Base-by-base conservation (phyloP, 1,284 basidiomycete species). In the Puccinia triticina region DNA sequence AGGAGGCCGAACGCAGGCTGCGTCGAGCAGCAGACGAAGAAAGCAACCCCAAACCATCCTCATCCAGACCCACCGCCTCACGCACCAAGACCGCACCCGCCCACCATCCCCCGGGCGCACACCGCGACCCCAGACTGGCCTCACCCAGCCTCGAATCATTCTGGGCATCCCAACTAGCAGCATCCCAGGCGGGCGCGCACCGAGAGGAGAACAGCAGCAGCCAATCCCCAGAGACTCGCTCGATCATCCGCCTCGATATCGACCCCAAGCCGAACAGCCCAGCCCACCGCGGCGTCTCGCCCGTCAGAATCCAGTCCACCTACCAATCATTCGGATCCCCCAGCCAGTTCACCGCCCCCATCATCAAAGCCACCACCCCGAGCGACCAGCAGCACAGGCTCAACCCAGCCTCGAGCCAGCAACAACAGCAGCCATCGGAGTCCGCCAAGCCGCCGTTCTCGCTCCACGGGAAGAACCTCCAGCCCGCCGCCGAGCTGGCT, bases 1-100 rank as follows among this genome's bases (percentile, higher is more conserved):
- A 82, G 23, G 53, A 83, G 84, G 11, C 32, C 82, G 67, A 67
- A 48, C 69, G 66, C 4, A 57, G 67, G 29, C 55, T 66, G 55
- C 83, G 83, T 76, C 80, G 82, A 37, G 72, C 77, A 0, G 69
- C 69, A 21, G 83, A 83, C 43, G 82, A 83, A 61, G 72, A 80
- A 34, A 43, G 34, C 46, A n/a, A 48, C n/a, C n/a, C n/a, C 48
- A 46, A 46, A 29, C 48, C n/a, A 50, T 43, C 40, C 29, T 29
- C 69, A 50, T 69, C 66, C 21, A 71, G 78, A 59, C 78, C 78
- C 18, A 80, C 78, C 57, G 43, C 64, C 53, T 75, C 64, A 53
- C 26, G 74, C 43, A 66, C 71, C 61, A 46, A 48, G 53, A 73
- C 77, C 53, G 61, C 78, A 72, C 64, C 77, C 40, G 8, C 80